A percentile compares a stretch with the other conserved stretches of the same genome.
Evolutionary conservation across 805 yeast species (phyloP).

Genomic region (Myxozyma kluyveri): DNA sequence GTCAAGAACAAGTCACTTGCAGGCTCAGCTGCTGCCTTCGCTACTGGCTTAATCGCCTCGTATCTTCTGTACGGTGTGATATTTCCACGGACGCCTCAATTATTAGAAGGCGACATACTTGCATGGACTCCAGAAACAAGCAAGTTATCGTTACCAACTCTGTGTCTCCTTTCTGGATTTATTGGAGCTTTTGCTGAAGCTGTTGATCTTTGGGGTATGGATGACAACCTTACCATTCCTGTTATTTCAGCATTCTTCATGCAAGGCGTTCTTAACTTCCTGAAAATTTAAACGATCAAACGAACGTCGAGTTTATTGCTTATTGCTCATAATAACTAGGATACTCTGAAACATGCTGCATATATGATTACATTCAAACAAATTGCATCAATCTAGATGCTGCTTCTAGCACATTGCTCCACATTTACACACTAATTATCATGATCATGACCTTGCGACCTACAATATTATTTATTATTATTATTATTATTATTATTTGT

Average conservation of each 20-base stretch:
- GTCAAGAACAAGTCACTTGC: slow-evolving; percentile 78
- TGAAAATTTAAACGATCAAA: neutral
- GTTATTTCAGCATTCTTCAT: slow-evolving; percentile 72
- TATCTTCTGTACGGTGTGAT: slow-evolving; percentile 69
- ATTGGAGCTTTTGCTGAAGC: slow-evolving; percentile 87
- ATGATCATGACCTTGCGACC: too few relatives aligned
- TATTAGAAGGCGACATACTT: slow-evolving; percentile 41
- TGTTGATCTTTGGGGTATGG: slow-evolving; percentile 69
- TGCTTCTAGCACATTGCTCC: too few relatives aligned
- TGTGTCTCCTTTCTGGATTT: slow-evolving; percentile 67
- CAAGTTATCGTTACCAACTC: slow-evolving; percentile 49
- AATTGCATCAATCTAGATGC: too few relatives aligned
- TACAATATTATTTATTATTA: too few relatives aligned
- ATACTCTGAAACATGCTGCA: too few relatives aligned
- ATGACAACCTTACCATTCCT: slow-evolving; percentile 94
- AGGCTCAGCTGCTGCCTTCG: slow-evolving; percentile 84
- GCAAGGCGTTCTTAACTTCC: slow-evolving; percentile 45
- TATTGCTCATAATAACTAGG: too few relatives aligned
- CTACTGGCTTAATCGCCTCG: slow-evolving; percentile 65
- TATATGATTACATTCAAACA: too few relatives aligned
- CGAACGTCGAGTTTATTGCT: neutral
- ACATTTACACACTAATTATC: too few relatives aligned
- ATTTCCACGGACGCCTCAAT: slow-evolving; percentile 47
- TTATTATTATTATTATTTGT: too few relatives aligned
- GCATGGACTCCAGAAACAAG: slow-evolving; percentile 66